Conservation (phyloP, 2,329 filamentous ascomycete genomes). For the Fusarium oligoseptatum region DNA sequence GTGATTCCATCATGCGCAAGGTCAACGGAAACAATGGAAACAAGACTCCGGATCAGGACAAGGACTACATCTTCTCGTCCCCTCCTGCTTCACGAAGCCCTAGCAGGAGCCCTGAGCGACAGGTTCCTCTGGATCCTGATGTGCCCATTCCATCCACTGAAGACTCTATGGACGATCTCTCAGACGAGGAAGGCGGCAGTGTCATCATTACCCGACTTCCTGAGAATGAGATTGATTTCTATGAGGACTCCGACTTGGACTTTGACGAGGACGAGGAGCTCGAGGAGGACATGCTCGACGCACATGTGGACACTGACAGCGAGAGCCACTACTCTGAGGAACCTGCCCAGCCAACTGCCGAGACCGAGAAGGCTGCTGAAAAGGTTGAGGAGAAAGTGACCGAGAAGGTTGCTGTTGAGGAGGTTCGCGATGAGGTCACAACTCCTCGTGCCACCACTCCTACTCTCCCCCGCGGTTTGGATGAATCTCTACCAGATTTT, state of each 20-base stretch:
- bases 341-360: slow-evolving; percentile 35
- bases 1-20: slow-evolving; percentile 92
- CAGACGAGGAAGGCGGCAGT: slow-evolving; percentile 66
- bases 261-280: slow-evolving; percentile 77
- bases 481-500: slow-evolving; percentile 55
- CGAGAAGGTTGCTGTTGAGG: slow-evolving; percentile 17
- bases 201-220: slow-evolving; percentile 77
- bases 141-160: slow-evolving; percentile 91
- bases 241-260: slow-evolving; percentile 59
- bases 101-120: slow-evolving; percentile 64
- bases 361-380: neutral
- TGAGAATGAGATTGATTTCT: slow-evolving; percentile 74
- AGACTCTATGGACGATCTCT: slow-evolving; percentile 66
- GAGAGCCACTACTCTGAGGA: slow-evolving; percentile 55
- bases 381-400: neutral
- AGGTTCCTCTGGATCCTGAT: slow-evolving; percentile 82
- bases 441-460: slow-evolving; percentile 63
- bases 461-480: slow-evolving; percentile 36
- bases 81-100: slow-evolving; percentile 65
- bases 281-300: slow-evolving; percentile 70
- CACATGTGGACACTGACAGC: slow-evolving; percentile 59
- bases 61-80: slow-evolving; percentile 75
- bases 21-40: slow-evolving; percentile 71
- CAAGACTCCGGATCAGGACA: slow-evolving; percentile 66
- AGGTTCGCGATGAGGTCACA: slow-evolving; percentile 60